Conservation (phyloP, 306 rosid genomes). For the Pyrus bretschneideri region DNA sequence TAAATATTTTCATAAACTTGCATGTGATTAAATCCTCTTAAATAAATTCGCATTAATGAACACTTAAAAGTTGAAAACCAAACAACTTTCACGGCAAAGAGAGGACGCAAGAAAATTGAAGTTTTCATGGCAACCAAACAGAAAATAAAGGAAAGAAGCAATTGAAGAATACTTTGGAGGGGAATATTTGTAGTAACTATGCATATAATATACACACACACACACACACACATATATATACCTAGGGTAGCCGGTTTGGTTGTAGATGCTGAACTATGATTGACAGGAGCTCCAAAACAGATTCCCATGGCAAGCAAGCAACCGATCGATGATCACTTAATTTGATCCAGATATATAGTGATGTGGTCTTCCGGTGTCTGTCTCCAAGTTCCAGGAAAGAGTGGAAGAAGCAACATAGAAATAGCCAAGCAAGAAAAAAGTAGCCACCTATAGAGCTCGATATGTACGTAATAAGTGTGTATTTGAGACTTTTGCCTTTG, state of each 20-base stretch:
- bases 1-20: not conserved
- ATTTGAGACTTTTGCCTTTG: not conserved
- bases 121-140: not conserved
- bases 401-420: conserved; percentile 14
- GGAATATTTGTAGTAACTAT: not conserved
- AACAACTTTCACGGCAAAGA: not conserved
- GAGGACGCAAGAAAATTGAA: no score
- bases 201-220: not conserved
- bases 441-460: not conserved
- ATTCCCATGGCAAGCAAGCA: conserved; percentile 12
- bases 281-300: conserved; percentile 12
- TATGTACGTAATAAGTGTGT: not conserved
- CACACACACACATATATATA: no score
- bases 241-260: not conserved
- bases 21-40: not conserved
- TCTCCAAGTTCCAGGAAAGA: conserved; percentile 10
- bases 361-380: not conserved
- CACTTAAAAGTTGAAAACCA: not conserved
- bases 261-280: conserved; percentile 1
- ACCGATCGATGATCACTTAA: not conserved
- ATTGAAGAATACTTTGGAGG: not conserved
- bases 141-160: not conserved
- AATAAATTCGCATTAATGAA: not conserved
- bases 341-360: not conserved
- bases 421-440: not conserved